These are phyloP conservation scores for Acanthamoeba culbertsoni DNA, from an alignment of 208 protist species.

Conservation along the genomic window DNA sequence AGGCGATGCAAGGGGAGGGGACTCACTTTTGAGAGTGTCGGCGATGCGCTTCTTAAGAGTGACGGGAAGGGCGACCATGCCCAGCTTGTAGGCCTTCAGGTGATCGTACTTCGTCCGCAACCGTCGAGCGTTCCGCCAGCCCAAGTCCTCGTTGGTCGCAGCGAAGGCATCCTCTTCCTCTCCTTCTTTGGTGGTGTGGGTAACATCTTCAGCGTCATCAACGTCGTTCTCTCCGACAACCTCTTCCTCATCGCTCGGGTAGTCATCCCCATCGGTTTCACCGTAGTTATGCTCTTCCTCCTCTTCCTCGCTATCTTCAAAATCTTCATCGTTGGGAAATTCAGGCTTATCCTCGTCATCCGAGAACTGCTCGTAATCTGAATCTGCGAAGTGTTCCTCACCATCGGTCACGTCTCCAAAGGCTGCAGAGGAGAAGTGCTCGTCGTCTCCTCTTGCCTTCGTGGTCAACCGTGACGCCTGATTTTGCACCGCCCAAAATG, in stretches of 20 bases:
- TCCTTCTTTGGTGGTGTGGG: not conserved
- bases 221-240: not conserved
- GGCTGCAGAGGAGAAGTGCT: no score
- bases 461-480: no score
- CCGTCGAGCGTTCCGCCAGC: not conserved
- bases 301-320: not conserved
- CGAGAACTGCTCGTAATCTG: not conserved
- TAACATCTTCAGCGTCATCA: not conserved
- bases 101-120: not conserved
- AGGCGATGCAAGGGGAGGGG: not conserved
- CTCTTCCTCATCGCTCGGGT: not conserved
- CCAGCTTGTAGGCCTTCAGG: not conserved
- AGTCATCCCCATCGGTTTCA: not conserved
- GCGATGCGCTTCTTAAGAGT: not conserved
- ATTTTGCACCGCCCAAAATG: no score
- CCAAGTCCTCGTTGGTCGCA: not conserved
- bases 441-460: no score
- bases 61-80: conserved; percentile 29
- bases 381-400: not conserved
- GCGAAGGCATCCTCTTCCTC: not conserved
- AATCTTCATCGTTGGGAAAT: not conserved
- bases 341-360: not conserved
- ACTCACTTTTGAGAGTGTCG: not conserved
- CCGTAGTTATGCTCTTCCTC: not conserved
- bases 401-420: no score